Percentiles rank a stretch among this genome's conserved stretches.
Evolutionary conservation across 495 filamentous ascomycete species (phyloP).

Genomic region (Penicillium dipodomyicola): DNA sequence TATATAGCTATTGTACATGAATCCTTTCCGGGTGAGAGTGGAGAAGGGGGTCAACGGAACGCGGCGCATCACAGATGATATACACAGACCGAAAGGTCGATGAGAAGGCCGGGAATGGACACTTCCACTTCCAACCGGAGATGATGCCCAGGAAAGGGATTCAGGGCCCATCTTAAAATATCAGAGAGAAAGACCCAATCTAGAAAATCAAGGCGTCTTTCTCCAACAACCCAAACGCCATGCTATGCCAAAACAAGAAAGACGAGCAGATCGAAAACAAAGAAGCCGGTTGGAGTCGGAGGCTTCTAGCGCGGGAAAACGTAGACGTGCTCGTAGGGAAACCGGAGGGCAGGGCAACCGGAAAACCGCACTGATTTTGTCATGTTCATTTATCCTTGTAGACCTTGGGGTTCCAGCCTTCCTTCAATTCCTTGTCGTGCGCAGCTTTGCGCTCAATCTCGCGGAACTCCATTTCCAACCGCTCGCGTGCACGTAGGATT

Average conservation of each 20-base stretch:
- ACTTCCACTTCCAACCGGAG: conserved; percentile 1
- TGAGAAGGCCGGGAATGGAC: conserved; percentile 11
- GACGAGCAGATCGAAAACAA: conserved; percentile 16
- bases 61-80: conserved; percentile 24
- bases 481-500: conserved; percentile 81
- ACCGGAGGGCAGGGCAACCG: background rate
- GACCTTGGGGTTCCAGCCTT: conserved; percentile 91
- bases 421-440: conserved; percentile 66
- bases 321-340: conserved; percentile 7
- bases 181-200: conserved; percentile 27
- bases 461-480: conserved; percentile 78
- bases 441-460: conserved; percentile 48
- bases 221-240: conserved; percentile 44
- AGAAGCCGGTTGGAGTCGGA: conserved; percentile 1
- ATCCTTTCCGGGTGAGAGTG: conserved; percentile 28
- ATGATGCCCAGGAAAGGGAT: conserved; percentile 3
- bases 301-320: conserved; percentile 7
- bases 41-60: conserved; percentile 22
- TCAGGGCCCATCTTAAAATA: conserved; percentile 14
- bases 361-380: conserved; percentile 5
- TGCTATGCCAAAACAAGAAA: conserved; percentile 49
- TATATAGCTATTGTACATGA: conserved; percentile 35
- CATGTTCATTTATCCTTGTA: conserved; percentile 74
- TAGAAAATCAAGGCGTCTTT: conserved; percentile 25
- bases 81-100: conserved; percentile 24